Evolutionary conservation across 2,329 filamentous ascomycete species (phyloP).

Genomic region (Colletotrichum aenigma): DNA sequence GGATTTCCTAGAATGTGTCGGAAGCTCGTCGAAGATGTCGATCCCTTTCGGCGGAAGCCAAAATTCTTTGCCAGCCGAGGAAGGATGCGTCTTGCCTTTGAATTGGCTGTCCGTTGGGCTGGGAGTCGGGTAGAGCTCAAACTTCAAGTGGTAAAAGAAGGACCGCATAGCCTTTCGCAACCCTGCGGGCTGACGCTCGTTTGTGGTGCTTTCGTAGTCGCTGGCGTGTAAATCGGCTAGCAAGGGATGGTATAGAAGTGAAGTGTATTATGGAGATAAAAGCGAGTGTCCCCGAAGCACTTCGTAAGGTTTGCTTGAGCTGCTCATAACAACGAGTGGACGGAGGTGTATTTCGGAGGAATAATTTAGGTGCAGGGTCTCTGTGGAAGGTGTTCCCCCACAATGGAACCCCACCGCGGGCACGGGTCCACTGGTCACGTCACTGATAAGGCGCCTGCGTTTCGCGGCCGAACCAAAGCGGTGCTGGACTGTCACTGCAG

Average conservation of each 20-base stretch:
- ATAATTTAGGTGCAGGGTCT: neutral
- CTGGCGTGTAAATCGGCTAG: neutral
- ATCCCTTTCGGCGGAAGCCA: conserved; percentile 56
- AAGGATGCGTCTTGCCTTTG: conserved; percentile 2
- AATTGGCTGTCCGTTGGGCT: conserved; percentile 31
- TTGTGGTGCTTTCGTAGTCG: neutral
- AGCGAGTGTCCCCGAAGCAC: neutral
- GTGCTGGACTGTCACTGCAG: neutral
- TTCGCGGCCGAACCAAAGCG: neutral
- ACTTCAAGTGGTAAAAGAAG: conserved; percentile 70
- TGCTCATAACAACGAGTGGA: neutral
- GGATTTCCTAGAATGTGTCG: conserved; percentile 47
- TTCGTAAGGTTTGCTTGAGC: neutral
- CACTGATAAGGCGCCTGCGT: conserved; percentile 2
- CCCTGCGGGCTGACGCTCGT: neutral
- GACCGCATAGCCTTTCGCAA: conserved; percentile 55
- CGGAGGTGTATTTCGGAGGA: neutral
- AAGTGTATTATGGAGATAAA: conserved; percentile 23
- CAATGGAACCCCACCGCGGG: neutral
- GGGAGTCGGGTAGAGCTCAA: conserved; percentile 64
- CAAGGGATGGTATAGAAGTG: neutral
- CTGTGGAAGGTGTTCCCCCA: neutral
- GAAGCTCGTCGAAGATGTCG: conserved; percentile 61
- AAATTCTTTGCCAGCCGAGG: conserved; percentile 28
- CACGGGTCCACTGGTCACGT: conserved; percentile 1